These are phyloP conservation scores for Penicillium arizonense DNA, from an alignment of 495 filamentous ascomycete species.

Conservation along the genomic window DNA sequence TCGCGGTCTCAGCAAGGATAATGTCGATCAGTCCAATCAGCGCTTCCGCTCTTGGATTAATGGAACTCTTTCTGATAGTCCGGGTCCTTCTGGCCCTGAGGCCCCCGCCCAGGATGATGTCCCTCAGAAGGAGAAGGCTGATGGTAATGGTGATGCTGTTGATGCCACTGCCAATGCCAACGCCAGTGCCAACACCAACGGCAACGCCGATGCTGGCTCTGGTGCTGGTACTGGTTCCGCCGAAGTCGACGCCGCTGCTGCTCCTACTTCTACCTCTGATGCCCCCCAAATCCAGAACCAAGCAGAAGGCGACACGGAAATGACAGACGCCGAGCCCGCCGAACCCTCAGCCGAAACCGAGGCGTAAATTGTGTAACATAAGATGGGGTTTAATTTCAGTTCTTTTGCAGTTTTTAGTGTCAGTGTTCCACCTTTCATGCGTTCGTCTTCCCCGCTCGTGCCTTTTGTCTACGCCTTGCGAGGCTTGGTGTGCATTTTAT, in stretches of 20 bases:
- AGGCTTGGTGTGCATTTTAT: slow-evolving; percentile 15
- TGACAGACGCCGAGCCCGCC: slow-evolving; percentile 32
- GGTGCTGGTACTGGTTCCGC: no score
- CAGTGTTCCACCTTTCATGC: no score
- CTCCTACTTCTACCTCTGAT: no score
- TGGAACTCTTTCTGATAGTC: slow-evolving; percentile 25
- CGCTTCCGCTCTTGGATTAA: slow-evolving; percentile 52
- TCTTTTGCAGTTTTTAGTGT: no score
- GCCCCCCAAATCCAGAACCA: no score
- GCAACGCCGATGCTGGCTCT: no score
- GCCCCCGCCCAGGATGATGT: neutral
- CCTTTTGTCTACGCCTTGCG: neutral
- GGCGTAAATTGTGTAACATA: neutral
- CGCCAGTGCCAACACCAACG: no score
- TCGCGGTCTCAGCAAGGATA: slow-evolving; percentile 64
- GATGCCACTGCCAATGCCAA: no score
- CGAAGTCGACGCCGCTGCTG: no score
- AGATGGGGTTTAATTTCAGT: neutral
- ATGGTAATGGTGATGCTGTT: neutral
- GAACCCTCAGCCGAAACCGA: slow-evolving; percentile 5
- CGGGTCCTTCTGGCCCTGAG: slow-evolving; percentile 15
- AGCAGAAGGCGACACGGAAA: slow-evolving; percentile 31
- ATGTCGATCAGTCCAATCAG: slow-evolving; percentile 67
- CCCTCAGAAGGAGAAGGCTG: slow-evolving; percentile 3
- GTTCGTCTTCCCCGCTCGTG: no score